Base-by-base conservation (phyloP, 2,329 filamentous ascomycete species). In the Anthostomella pinea region DNA sequence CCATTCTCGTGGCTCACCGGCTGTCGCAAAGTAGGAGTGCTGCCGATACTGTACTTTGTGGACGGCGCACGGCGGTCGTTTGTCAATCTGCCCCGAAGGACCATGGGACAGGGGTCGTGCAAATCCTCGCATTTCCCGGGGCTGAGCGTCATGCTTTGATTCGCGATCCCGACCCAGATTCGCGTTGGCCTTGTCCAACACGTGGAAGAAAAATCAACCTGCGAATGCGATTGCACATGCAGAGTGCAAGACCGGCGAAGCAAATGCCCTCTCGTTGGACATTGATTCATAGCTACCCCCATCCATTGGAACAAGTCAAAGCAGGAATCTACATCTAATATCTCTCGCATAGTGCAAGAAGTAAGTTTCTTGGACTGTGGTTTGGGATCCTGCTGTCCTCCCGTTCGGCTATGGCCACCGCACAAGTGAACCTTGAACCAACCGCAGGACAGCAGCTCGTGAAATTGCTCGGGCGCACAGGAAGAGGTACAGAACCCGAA, bases 41-140 rank as follows among this genome's bases (percentile, higher is more conserved):
- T n/a, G n/a, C n/a, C n/a, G n/a, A n/a, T n/a, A n/a, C n/a, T n/a
- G n/a, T n/a, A n/a, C n/a, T n/a, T n/a, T n/a, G n/a, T n/a, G n/a
- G n/a, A n/a, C n/a, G 23, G 39, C 14, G 16, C 6, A 30, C 5
- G 37, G 32, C 39, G 26, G 34, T 29, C 38, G 33, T 41, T 46
- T 43, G 43, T 31, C 34, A 41, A 37, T 50, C 41, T 39, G 35
- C 43, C 36, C 38, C n/a, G n/a, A n/a, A n/a, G n/a, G n/a, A n/a
- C n/a, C n/a, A n/a, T n/a, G 39, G 46, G 46, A 45, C 55, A 58
- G 51, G 56, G 55, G 42, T 57, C 19, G 19, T 51, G 57, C 49
- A 52, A 56, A 59, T 58, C 57, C 44, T 52, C 43, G 54, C 53
- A 54, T 57, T 56, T 57, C 48, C 48, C 35, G 53, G 53, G 45